phyloP scores from a whole-genome alignment of 805 yeast species.

The Candida golubevii region DNA sequence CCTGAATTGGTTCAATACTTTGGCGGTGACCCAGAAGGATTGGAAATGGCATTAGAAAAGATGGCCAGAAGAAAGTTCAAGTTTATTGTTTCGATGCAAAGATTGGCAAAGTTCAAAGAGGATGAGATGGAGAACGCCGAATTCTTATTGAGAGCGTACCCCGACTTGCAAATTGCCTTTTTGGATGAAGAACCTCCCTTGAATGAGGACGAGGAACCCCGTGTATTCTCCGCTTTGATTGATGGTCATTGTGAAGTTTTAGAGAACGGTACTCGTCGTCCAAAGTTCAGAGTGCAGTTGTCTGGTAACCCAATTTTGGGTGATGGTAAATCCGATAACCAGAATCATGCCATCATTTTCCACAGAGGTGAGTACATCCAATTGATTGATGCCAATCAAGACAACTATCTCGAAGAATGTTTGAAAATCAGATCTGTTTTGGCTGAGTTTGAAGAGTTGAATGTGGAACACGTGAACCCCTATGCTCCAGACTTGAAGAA shows the following conservation, averaged over 20 bases:
- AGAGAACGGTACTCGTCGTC: constrained; percentile 51
- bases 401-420: constrained; percentile 78
- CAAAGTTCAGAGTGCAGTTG: constrained; percentile 55
- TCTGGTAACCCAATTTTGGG: constrained; percentile 83
- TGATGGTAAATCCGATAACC: constrained; percentile 83
- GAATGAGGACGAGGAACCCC: constrained; percentile 45
- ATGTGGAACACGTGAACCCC: constrained; percentile 62
- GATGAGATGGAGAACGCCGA: constrained; percentile 60
- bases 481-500: constrained; percentile 69
- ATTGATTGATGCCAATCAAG: constrained; percentile 80
- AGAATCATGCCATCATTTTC: constrained; percentile 70
- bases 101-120: constrained; percentile 47
- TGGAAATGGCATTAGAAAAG: constrained; percentile 85
- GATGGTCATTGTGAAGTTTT: constrained; percentile 42
- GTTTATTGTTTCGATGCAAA: constrained; percentile 63
- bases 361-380: constrained; percentile 80
- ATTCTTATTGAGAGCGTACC: constrained; percentile 58
- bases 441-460: constrained; percentile 70
- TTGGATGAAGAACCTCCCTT: constrained; percentile 55
- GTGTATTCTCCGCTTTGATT: constrained; percentile 60
- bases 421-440: constrained; percentile 69
- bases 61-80: constrained; percentile 62
- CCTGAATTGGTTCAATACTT: constrained; percentile 85
- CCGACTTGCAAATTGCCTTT: constrained; percentile 62
- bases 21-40: constrained; percentile 97